phyloP scores from a whole-genome alignment of 106 monocot genomes.

The Iris macrosiphon region DNA sequence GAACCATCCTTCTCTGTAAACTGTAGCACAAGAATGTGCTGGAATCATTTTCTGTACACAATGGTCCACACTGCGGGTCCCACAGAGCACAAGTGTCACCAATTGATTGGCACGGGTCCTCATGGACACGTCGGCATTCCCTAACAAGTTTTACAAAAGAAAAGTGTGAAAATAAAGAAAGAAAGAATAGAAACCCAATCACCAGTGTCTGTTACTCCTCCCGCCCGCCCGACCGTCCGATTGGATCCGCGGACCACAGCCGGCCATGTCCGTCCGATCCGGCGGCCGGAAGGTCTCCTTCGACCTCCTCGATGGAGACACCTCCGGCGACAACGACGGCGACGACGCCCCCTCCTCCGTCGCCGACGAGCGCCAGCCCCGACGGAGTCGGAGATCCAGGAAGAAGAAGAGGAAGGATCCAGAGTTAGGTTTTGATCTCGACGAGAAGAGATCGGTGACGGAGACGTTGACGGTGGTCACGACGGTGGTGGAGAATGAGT shows the following conservation, averaged over 20 bases:
- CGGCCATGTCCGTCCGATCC: conserved; percentile 31
- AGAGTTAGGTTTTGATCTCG: not conserved
- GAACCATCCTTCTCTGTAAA: too few relatives aligned
- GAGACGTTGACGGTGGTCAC: not conserved
- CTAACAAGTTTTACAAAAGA: too few relatives aligned
- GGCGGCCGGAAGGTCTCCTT: conserved; percentile 38
- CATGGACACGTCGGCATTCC: too few relatives aligned
- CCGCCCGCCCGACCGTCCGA: not conserved
- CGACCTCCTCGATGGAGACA: conserved; percentile 45
- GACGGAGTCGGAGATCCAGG: conserved; percentile 38
- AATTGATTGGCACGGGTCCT: too few relatives aligned
- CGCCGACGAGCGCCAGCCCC: conserved; percentile 5
- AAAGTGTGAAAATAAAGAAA: too few relatives aligned
- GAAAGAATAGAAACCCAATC: too few relatives aligned
- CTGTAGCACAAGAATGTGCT: too few relatives aligned
- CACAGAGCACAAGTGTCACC: too few relatives aligned
- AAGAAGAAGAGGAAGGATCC: conserved; percentile 23
- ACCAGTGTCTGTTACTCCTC: too few relatives aligned
- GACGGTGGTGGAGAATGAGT: conserved; percentile 9
- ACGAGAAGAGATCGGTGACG: conserved; percentile 13
- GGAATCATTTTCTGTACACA: too few relatives aligned
- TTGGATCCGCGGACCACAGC: not conserved
- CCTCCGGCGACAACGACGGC: conserved; percentile 33
- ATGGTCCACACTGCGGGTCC: too few relatives aligned
- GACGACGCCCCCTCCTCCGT: not conserved